Base-by-base conservation (phyloP, 2,329 filamentous ascomycete species). In the Fusarium subglutinans region DNA sequence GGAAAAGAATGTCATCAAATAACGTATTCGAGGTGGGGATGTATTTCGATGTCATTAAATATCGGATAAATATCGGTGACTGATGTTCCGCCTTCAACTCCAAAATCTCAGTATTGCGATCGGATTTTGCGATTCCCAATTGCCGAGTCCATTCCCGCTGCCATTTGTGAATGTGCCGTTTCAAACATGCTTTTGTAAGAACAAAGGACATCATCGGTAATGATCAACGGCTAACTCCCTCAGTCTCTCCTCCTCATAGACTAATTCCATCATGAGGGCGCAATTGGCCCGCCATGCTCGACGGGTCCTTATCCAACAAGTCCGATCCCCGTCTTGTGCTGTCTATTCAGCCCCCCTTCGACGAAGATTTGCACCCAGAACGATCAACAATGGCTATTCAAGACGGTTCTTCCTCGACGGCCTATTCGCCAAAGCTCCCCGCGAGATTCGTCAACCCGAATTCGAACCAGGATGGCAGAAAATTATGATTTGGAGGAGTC, bases 401-500 rank as follows among this genome's bases (percentile, higher is more conserved):
- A 72, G 76, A 40, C 77, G 84, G 55, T 87, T 87, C 8, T 90
- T 95, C 66, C 87, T 95, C 76, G 78, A 80, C 43, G 87, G 87
- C 33, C 84, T 94, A 53, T 88, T 93, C 75, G 80, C 86, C 71
- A 90, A 90, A 76, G 84, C 89, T 8, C 87, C 90, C 24, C 86
- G 89, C 66, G 84, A 88, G 64, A 82, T 91, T 48, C 91, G 90
- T 80, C 86, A 90, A 28, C 86, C 91, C 57, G 87, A 91, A 76
- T 84, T 91, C 69, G 93, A 91, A 77, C 92, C 90, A 2, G 95
- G 94, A 60, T 89, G 95, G 78, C 90, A 90, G 73, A 88, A 88
- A 22, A 89, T 98, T 84, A 88, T 93, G 77, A 88, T 93, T 66
- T 88, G 94, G 80, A 85, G 89, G 59, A 89, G 89, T 74, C 88